Percentiles rank a stretch among this genome's conserved stretches.
phyloP scores from a whole-genome alignment of 2,329 filamentous ascomycete genomes.

The Trichoderma sp. region DNA sequence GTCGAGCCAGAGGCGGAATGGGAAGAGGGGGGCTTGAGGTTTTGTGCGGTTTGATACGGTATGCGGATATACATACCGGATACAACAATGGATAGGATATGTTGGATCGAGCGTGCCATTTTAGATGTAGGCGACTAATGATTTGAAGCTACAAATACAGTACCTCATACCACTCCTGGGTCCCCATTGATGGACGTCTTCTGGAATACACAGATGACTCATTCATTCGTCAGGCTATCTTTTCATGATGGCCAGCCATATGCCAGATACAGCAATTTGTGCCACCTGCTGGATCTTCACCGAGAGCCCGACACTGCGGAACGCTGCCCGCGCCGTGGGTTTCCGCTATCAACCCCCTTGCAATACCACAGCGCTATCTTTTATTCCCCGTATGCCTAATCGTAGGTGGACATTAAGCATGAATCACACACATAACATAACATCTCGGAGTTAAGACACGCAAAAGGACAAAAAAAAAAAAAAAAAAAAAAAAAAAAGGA shows the following conservation, averaged over 20 bases:
- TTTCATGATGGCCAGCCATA: neutral
- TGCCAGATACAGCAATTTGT: neutral
- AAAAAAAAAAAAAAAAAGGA: no score
- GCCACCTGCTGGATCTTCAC: neutral
- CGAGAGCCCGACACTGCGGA: neutral
- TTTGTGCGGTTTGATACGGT: neutral
- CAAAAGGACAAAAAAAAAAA: neutral
- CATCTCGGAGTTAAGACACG: neutral
- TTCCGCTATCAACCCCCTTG: neutral
- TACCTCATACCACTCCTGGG: neutral
- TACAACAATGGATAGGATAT: no score
- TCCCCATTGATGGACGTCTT: neutral
- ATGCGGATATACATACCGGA: no score
- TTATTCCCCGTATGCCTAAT: neutral
- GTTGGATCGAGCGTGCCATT: neutral
- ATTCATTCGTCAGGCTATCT: neutral
- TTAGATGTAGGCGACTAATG: neutral
- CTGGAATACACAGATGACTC: neutral
- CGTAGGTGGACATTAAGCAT: neutral
- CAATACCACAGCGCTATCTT: neutral
- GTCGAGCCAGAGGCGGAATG: constrained; percentile 37
- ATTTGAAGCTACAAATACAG: neutral
- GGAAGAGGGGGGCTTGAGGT: constrained; percentile 16
- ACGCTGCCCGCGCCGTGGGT: neutral
- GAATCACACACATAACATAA: neutral